Evolutionary conservation across 2,329 filamentous ascomycete species (phyloP), one percentile per base, ranked within the genome.

Genomic region (Ilyonectria mors-panacis): DNA sequence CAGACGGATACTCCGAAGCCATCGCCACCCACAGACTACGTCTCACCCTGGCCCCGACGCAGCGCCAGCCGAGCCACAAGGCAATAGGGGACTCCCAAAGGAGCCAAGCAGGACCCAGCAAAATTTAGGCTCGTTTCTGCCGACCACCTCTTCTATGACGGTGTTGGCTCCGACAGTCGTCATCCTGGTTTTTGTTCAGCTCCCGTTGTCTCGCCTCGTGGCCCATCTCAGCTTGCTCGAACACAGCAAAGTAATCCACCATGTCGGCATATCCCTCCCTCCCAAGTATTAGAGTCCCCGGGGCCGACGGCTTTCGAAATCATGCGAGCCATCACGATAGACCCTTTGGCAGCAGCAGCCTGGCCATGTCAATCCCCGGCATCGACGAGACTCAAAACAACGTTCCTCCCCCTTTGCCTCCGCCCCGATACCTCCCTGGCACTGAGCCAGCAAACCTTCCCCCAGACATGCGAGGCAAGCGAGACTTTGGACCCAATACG

Each of bases 321-420:
- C 75, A 78, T 61, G 42, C 66, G 55, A 68, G 51, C 60, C 71
- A 74, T 62, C 77, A 78, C 69, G 78, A 81, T 35, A 72, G 76
- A 54, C 70, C 76, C 42, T 81, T 77, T 66, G 71, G 78, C 59
- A 70, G 74, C 59, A 70, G 74, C 61, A 81, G 78, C 68, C 73
- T 75, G 51, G 81, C 83, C 47, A 80, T 85, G 76, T 77, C 81
- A 55, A 86, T 86, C 65, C 84, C 82, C 37, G 81, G 82, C 55
- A 73, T 79, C 48, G 70, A 76, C 48, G 70, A 76, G 15, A 69
- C 72, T 50, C 76, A 74, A 64, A 69, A 76, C 65, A 74, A 79
- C 68, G 81, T 78, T 3, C 84, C 84, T 67, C 84, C 84, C 58
- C 80, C 84, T 39, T 70, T 86, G 50, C 84, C 84, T n/a, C 84